Percentiles rank a stretch among this genome's conserved stretches.
Evolutionary conservation across 352 stramenopile genomes (phyloP).

Genomic region (Phytophthora syringae): DNA sequence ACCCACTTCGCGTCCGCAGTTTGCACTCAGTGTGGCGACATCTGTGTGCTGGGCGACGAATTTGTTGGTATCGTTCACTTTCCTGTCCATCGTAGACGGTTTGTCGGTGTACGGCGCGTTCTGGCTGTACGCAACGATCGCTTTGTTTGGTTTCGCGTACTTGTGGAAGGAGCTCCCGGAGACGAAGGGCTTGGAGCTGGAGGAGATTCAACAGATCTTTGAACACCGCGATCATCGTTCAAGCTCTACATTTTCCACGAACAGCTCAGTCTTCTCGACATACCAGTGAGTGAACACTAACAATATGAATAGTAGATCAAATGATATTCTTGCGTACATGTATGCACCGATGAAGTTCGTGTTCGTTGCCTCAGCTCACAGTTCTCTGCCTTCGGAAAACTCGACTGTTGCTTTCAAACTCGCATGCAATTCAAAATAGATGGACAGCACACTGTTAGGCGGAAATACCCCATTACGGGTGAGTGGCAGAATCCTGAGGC

Average conservation of each 20-base stretch:
- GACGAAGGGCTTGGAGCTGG: slow-evolving; percentile 92
- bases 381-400: slow-evolving; percentile 29
- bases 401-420: slow-evolving; percentile 6
- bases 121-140: slow-evolving; percentile 90
- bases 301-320: neutral
- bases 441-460: neutral
- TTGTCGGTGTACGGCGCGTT: slow-evolving; percentile 79
- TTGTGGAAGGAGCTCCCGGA: slow-evolving; percentile 88
- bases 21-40: slow-evolving; percentile 87
- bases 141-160: slow-evolving; percentile 74
- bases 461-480: slow-evolving; percentile 12
- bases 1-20: slow-evolving; percentile 84
- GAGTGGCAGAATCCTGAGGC: neutral
- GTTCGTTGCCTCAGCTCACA: neutral
- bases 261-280: slow-evolving; percentile 10
- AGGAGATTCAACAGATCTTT: slow-evolving; percentile 94
- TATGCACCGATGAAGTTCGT: neutral
- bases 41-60: slow-evolving; percentile 94
- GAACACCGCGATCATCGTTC: slow-evolving; percentile 23
- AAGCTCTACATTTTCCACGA: slow-evolving; percentile 19
- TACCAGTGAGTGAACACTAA: slow-evolving; percentile 10
- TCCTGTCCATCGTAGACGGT: slow-evolving; percentile 87
- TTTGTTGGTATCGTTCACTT: slow-evolving; percentile 93
- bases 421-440: neutral
- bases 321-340: neutral